phyloP scores from a whole-genome alignment of 768 basidiomycete species.

The Leccinum olivaceopallidum region DNA sequence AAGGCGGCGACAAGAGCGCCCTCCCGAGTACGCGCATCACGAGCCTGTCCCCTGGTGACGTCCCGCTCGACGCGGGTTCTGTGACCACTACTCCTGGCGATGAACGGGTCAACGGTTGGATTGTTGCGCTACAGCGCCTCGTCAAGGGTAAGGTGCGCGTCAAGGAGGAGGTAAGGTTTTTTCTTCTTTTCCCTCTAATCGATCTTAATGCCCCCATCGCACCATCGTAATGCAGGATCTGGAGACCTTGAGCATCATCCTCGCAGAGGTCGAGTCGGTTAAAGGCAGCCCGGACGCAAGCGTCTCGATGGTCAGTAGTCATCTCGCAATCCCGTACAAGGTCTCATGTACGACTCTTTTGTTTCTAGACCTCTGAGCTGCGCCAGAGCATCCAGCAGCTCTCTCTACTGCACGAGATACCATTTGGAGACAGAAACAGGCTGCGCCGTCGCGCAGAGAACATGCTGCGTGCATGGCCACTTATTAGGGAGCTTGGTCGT shows the following conservation, averaged over 20 bases:
- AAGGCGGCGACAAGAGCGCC: neutral
- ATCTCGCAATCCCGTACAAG: neutral
- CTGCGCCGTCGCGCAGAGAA: constrained; percentile 25
- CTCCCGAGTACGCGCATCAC: constrained; percentile 22
- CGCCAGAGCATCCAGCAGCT: constrained; percentile 25
- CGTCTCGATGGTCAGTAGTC: constrained; percentile 18
- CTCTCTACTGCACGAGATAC: constrained; percentile 29
- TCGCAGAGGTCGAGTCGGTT: constrained; percentile 33
- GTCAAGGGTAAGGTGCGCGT: constrained; percentile 29
- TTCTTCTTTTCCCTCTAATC: neutral
- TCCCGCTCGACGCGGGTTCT: neutral
- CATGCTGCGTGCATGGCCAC: constrained; percentile 19
- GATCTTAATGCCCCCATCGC: neutral
- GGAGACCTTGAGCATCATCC: constrained; percentile 27
- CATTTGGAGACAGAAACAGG: constrained; percentile 31
- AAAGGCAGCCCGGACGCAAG: constrained; percentile 13
- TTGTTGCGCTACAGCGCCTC: constrained; percentile 30
- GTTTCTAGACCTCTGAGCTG: constrained; percentile 20
- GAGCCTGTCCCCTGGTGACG: constrained; percentile 16
- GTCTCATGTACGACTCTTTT: neutral
- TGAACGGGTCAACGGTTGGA: constrained; percentile 21
- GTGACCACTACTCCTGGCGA: neutral
- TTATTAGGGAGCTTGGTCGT: neutral
- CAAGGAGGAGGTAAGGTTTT: constrained; percentile 21
- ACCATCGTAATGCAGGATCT: constrained; percentile 19